Evolutionary conservation across 352 stramenopile species (phyloP), one percentile per base, ranked within the genome.

Genomic region (Globisporangium recalcitrans): DNA sequence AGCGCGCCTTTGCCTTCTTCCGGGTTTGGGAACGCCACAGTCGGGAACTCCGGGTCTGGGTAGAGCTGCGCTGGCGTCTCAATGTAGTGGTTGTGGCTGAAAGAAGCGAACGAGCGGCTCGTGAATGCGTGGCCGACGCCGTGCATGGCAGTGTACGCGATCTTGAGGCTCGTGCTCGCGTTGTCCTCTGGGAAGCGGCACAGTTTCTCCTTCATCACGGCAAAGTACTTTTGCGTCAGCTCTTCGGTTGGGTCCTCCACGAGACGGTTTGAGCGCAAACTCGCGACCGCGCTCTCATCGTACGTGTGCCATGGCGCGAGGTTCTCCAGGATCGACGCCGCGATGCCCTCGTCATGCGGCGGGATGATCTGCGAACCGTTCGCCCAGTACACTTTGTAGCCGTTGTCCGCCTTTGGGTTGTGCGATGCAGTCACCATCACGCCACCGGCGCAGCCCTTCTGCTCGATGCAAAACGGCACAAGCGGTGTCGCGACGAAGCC

Each of bases 81-180:
- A 4, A 95, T 53, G 75, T 98, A 98, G 24, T 77, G 70, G 46
- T 87, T 85, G 52, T 89, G 85, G 1, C 72, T 71, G 70, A 99
- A 99, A 10, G 80, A 82, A 27, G 86, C 70, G 65, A 99, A 98
- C 6, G 87, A 93, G 51, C 86, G 78, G 53, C 80, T 82, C 34
- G 93, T 97, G 75, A 96, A 99, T 26, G 79, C 78, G 70, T 96
- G 78, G 22, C 97, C 97, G 34, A 99, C 93, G 55, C 97, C 97
- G 76, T 99, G 97, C 97, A 99, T 99, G 55, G 97, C 96, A 9
- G 96, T 98, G 72, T 99, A 98, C 10, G 87, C 87, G 72, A 99
- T 73, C 68, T 90, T 95, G 46, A 91, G 72, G 36, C 62, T 54
- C 31, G 81, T 74, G 31, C 34, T 70, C 16, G 68, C 58, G 60